Evolutionary conservation across 192 early-diverging fungal species (phyloP).

Genomic region (Rhizophagus sp.): DNA sequence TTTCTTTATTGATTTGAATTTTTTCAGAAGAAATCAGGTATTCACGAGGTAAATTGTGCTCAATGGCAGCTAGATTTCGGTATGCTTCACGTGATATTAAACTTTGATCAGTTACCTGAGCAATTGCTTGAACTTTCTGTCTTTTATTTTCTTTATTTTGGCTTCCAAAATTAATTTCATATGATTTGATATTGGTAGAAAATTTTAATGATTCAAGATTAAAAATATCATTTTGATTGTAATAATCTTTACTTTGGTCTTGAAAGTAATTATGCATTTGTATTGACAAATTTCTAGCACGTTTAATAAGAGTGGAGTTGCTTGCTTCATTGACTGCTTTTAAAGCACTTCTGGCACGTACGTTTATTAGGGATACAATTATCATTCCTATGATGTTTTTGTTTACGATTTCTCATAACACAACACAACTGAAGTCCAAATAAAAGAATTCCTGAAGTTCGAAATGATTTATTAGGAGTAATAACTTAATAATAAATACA

Average conservation of each 20-base stretch:
- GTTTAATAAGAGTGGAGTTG: not conserved
- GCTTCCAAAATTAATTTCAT: not conserved
- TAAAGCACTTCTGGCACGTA: not conserved
- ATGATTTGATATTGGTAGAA: not conserved
- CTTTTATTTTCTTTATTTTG: not conserved
- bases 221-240: not conserved
- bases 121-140: not conserved
- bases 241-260: not conserved
- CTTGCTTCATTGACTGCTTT: not conserved
- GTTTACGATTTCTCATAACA: too few species aligned
- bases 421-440: too few species aligned
- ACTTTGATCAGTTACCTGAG: not conserved
- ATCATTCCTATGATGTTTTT: too few species aligned
- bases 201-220: not conserved
- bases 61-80: not conserved
- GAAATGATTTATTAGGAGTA: too few species aligned
- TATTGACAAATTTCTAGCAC: not conserved
- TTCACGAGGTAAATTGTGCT: not conserved
- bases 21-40: not conserved
- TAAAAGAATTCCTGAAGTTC: too few species aligned
- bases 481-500: too few species aligned
- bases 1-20: slow-evolving; percentile 3
- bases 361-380: too few species aligned
- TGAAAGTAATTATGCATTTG: not conserved
- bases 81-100: slow-evolving; percentile 1